Evolutionary conservation across 345 rosid species (phyloP).

Genomic region (Limnanthes douglasii): DNA sequence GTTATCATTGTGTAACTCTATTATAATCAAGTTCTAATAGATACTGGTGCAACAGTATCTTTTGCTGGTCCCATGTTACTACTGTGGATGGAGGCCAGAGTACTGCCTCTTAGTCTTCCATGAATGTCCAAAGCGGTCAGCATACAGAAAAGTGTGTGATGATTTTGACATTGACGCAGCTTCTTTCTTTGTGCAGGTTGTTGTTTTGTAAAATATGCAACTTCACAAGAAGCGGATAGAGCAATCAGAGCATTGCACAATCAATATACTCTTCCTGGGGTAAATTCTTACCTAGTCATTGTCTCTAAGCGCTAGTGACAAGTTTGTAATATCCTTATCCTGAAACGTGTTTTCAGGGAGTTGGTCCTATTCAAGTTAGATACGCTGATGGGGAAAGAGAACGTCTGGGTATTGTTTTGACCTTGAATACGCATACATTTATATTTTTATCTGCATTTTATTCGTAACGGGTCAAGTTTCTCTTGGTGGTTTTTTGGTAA

Average conservation of each 20-base stretch:
- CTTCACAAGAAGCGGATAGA: slow-evolving; percentile 86
- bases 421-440: slow-evolving; percentile 5
- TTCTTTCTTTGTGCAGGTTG: slow-evolving; percentile 65
- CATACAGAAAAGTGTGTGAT: too few species aligned
- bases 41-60: too few species aligned
- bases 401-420: slow-evolving; percentile 86
- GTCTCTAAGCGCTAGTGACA: slow-evolving; percentile 2
- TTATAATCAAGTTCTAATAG: too few species aligned
- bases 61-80: too few species aligned
- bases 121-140: too few species aligned
- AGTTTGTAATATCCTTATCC: too few species aligned
- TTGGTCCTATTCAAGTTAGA: slow-evolving; percentile 92
- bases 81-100: too few species aligned
- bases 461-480: too few species aligned
- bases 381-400: slow-evolving; percentile 99
- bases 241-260: slow-evolving; percentile 96
- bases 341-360: slow-evolving; percentile 76
- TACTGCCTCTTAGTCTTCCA: too few species aligned
- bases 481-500: not conserved
- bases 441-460: too few species aligned
- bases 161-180: too few species aligned
- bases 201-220: slow-evolving; percentile 93
- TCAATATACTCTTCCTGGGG: slow-evolving; percentile 86
- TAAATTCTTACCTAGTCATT: slow-evolving; percentile 29
- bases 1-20: too few species aligned